Base-by-base conservation (phyloP, 1,284 basidiomycete genomes). In the Phaffia rhodozyma region DNA sequence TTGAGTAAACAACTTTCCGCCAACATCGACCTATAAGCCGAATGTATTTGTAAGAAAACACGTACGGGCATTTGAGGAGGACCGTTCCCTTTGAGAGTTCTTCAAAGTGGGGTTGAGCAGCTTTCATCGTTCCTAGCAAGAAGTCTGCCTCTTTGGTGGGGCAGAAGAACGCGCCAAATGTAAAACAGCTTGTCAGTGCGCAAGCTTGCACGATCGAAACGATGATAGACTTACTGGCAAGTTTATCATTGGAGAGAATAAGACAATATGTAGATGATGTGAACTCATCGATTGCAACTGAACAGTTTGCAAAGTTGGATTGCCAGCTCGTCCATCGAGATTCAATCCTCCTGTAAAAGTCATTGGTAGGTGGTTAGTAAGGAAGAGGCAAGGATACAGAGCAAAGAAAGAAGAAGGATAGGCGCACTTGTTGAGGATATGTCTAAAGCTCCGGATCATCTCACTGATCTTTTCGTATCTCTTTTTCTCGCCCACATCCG, bases 391-490 rank as follows among this genome's bases (percentile, higher is more conserved):
- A 69, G 29, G 67, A 69, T 61, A 27, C 21, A 48, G 30, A 5
- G n/a, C 53, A n/a, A 62, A 55, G 23, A 32, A 13, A 30, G 29
- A 54, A 23, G 21, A 9, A 20, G 11, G 49, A 11, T 3, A 13
- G 3, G 86, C 83, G 68, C 83, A 87, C 69, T 86, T 82, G 75
- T 91, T 96, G 30, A 65, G 21, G 18, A 88, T 86, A 69, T 89
- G 84, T 72, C 96, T 92, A 80, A 97, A 96, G 3, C 86, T 84
- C 76, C 97, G 97, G 77, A 97, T 86, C 66, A 97, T 83, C 74
- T 97, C 91, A 7, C 89, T 92, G 32, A 94, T 93, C 67, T 92
- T 89, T 77, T 97, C 94, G 74, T 96, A 97, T 47, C 94, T 82
- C 69, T 89, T 87, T 11, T 85, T 78, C 69, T 89, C 83, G 43